These are phyloP conservation scores for Plantago ovata DNA, from an alignment of 257 asterid species.

Conservation along the genomic window DNA sequence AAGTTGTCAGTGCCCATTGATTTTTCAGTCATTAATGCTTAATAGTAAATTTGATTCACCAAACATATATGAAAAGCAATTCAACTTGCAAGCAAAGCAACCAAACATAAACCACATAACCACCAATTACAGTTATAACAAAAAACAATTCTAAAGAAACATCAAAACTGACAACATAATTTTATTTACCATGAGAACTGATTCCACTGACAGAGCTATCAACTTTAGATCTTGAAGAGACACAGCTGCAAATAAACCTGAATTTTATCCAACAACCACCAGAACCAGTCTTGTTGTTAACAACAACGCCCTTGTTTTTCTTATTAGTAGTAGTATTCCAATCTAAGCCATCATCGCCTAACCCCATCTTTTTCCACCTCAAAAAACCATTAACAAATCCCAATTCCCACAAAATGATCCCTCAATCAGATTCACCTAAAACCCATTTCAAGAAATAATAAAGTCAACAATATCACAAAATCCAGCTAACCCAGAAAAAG, in stretches of 20 bases:
- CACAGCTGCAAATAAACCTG: conserved; percentile 74
- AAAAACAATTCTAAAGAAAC: not conserved
- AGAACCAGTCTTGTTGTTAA: conserved; percentile 11
- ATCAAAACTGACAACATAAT: not conserved
- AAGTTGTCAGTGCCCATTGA: not conserved
- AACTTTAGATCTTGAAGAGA: conserved; percentile 97
- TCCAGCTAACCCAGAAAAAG: not conserved
- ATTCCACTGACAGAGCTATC: conserved; percentile 90
- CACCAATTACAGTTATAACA: not conserved
- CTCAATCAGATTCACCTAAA: conserved; percentile 26
- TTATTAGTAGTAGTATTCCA: conserved; percentile 31
- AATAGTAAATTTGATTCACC: conserved; percentile 11
- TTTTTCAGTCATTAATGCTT: not conserved
- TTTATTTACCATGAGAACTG: conserved; percentile 64
- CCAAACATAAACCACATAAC: conserved; percentile 3
- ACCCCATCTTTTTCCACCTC: conserved; percentile 57
- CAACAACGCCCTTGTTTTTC: conserved; percentile 34
- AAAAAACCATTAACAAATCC: conserved; percentile 36
- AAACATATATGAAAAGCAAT: not conserved
- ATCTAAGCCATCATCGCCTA: conserved; percentile 37
- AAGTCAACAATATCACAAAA: conserved; percentile 25
- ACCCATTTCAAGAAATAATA: conserved; percentile 37
- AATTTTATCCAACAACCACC: conserved; percentile 67
- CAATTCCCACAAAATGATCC: conserved; percentile 15
- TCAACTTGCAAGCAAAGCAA: conserved; percentile 6